Percentiles rank a stretch among this genome's conserved stretches.
These are phyloP conservation scores for Danielia oregonensis DNA, from an alignment of 805 yeast species.

Conservation along the genomic window DNA sequence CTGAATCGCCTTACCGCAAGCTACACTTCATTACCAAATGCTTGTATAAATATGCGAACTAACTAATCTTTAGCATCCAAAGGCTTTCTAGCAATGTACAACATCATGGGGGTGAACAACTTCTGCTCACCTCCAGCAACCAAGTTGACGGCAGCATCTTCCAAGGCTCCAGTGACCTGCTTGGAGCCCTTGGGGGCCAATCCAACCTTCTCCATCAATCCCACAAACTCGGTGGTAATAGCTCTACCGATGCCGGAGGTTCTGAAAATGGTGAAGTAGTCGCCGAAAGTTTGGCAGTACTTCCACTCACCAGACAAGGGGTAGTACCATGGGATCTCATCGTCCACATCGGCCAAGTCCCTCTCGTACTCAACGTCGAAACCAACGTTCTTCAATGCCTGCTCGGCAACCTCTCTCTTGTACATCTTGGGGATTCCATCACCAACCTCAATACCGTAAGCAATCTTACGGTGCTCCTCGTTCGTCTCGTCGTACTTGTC, in stretches of 20 bases:
- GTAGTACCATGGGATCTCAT: slow-evolving; percentile 94
- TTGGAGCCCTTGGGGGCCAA: slow-evolving; percentile 87
- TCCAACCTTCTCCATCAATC: slow-evolving; percentile 78
- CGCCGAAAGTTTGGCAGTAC: slow-evolving; percentile 74
- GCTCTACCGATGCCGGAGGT: slow-evolving; percentile 84
- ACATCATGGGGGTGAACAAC: slow-evolving; percentile 97
- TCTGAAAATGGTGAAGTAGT: slow-evolving; percentile 81
- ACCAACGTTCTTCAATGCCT: slow-evolving; percentile 83
- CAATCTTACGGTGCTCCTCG: slow-evolving; percentile 87
- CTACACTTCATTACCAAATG: not conserved
- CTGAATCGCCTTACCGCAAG: no score
- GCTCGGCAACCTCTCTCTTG: slow-evolving; percentile 75
- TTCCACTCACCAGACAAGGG: slow-evolving; percentile 94
- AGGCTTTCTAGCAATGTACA: slow-evolving; percentile 87
- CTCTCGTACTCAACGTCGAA: slow-evolving; percentile 71
- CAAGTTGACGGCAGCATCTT: slow-evolving; percentile 93
- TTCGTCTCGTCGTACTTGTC: slow-evolving; percentile 84
- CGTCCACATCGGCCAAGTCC: slow-evolving; percentile 81
- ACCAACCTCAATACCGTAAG: slow-evolving; percentile 96
- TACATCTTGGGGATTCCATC: slow-evolving; percentile 99
- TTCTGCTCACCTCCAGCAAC: slow-evolving; percentile 89
- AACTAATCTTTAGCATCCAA: slow-evolving; percentile 14
- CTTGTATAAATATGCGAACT: slow-evolving; percentile 1
- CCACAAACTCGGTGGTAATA: slow-evolving; percentile 75
- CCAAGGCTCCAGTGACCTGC: slow-evolving; percentile 88